A percentile compares a stretch with the other conserved stretches of the same genome.
Conservation (phyloP, 2,329 filamentous ascomycete genomes). For the Arthrobotrys entomopaga region DNA sequence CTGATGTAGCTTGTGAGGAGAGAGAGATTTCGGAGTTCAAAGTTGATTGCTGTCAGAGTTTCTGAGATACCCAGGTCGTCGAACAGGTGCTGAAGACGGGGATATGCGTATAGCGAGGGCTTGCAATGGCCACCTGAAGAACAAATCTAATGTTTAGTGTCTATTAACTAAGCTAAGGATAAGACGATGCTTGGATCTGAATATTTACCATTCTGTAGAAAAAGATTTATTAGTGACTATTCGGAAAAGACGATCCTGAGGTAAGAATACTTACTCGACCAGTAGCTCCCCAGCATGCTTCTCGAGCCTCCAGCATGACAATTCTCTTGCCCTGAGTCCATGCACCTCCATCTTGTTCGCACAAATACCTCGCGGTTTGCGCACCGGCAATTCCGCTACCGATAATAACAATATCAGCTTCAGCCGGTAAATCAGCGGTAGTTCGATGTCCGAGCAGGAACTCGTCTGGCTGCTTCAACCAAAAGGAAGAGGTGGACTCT, state of each 20-base stretch:
- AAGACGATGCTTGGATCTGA: neutral
- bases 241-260: neutral
- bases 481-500: constrained; percentile 74
- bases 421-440: constrained; percentile 71
- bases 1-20: constrained; percentile 70
- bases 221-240: constrained; percentile 5
- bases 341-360: constrained; percentile 63
- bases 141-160: constrained; percentile 8
- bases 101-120: constrained; percentile 72
- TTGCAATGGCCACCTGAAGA: constrained; percentile 78
- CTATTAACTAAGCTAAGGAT: neutral
- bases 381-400: constrained; percentile 81
- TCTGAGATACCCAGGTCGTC: constrained; percentile 55
- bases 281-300: constrained; percentile 84
- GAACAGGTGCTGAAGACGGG: constrained; percentile 68
- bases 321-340: constrained; percentile 65
- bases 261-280: constrained; percentile 65
- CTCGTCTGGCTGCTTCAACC: constrained; percentile 75
- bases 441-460: constrained; percentile 75
- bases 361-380: constrained; percentile 73
- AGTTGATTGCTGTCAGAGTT: constrained; percentile 62
- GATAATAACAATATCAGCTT: constrained; percentile 76
- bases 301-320: constrained; percentile 79
- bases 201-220: constrained; percentile 33
- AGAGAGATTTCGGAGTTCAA: constrained; percentile 76